Evolutionary conservation across 1,139 yeast genomes (phyloP).

Genomic region (Sugiyamaella paludigena): DNA sequence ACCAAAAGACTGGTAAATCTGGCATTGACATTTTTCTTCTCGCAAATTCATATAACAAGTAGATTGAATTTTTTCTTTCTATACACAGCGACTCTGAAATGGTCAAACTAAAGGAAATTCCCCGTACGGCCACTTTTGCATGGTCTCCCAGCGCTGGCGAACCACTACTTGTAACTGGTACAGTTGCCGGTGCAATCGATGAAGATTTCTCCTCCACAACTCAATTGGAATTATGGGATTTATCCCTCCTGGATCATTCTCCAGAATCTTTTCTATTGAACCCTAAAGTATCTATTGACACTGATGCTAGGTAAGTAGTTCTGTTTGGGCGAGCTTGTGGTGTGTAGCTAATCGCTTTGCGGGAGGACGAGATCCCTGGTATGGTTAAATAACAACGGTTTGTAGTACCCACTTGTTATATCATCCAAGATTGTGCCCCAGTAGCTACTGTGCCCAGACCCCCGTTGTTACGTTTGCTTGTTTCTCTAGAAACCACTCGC

Average conservation of each 20-base stretch:
- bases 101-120: constrained; percentile 84
- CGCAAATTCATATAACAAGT: neutral
- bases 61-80: neutral
- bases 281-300: constrained; percentile 58
- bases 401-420: too few relatives aligned
- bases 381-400: too few relatives aligned
- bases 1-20: too few relatives aligned
- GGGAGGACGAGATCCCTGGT: neutral
- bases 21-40: too few relatives aligned
- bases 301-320: constrained; percentile 38
- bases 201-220: constrained; percentile 80
- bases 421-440: too few relatives aligned
- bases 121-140: constrained; percentile 87
- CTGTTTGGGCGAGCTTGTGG: neutral
- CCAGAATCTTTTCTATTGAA: constrained; percentile 37
- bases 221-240: constrained; percentile 72
- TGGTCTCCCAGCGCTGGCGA: constrained; percentile 76
- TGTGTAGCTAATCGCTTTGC: neutral
- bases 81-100: constrained; percentile 37
- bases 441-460: too few relatives aligned
- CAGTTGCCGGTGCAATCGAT: constrained; percentile 93
- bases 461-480: too few relatives aligned
- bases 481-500: too few relatives aligned
- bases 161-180: constrained; percentile 82
- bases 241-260: constrained; percentile 49